phyloP scores from a whole-genome alignment of 352 stramenopile species.

The Phytopythium ostracodes region DNA sequence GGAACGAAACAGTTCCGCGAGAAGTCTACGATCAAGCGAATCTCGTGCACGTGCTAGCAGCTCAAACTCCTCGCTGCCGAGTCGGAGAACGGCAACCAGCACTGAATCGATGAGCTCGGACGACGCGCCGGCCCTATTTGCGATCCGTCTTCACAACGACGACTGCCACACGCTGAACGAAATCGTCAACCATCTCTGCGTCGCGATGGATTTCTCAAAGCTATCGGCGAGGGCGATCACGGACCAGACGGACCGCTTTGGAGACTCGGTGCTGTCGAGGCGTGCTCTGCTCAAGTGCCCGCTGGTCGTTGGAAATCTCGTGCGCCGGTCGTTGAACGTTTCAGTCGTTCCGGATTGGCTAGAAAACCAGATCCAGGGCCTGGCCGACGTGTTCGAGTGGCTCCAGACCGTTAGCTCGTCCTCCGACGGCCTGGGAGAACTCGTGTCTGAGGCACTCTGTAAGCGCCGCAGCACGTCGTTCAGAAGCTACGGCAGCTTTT shows the following conservation, averaged over 20 bases:
- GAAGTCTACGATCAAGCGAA: background rate
- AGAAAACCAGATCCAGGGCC: slow-evolving; percentile 52
- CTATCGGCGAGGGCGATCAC: slow-evolving; percentile 38
- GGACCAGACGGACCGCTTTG: slow-evolving; percentile 54
- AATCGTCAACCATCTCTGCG: slow-evolving; percentile 62
- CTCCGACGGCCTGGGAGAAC: slow-evolving; percentile 66
- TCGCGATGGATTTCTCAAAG: slow-evolving; percentile 54
- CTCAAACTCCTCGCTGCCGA: background rate
- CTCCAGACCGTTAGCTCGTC: slow-evolving; percentile 59
- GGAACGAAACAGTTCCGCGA: background rate
- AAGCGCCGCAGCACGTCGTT: slow-evolving; percentile 40
- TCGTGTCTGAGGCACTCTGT: slow-evolving; percentile 62
- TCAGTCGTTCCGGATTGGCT: slow-evolving; percentile 66
- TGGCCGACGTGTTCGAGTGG: slow-evolving; percentile 65
- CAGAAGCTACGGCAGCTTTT: slow-evolving; percentile 28
- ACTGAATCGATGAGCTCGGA: slow-evolving; percentile 4
- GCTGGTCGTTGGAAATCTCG: slow-evolving; percentile 40
- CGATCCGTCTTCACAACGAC: slow-evolving; percentile 82
- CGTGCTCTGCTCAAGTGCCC: slow-evolving; percentile 48
- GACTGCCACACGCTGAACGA: slow-evolving; percentile 76
- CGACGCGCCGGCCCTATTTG: slow-evolving; percentile 23
- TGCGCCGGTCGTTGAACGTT: slow-evolving; percentile 63
- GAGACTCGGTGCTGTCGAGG: slow-evolving; percentile 43
- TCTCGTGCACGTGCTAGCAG: background rate
- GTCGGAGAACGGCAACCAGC: background rate